Conservation (phyloP, 208 protist species). For the Acanthamoeba castellanii region DNA sequence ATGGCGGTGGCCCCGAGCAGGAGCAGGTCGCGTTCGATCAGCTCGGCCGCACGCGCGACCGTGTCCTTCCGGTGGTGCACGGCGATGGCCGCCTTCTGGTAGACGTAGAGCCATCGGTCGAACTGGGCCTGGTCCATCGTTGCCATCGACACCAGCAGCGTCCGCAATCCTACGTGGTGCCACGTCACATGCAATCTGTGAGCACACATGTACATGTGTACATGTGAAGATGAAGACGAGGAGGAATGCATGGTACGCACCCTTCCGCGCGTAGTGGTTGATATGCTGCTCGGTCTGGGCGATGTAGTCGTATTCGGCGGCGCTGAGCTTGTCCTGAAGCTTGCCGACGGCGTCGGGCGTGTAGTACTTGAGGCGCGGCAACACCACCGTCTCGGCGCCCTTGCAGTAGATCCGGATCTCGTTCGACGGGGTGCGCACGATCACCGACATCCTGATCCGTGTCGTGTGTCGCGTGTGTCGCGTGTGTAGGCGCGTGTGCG, state of each 20-base stretch:
- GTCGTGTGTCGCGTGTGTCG: not conserved
- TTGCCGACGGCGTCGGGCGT: not conserved
- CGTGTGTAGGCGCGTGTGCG: not conserved
- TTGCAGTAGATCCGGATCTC: conserved; percentile 82
- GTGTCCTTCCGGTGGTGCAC: conserved; percentile 50
- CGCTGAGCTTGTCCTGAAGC: not conserved
- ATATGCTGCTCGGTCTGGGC: conserved; percentile 50
- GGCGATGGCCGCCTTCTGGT: conserved; percentile 36
- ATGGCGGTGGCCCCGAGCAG: conserved; percentile 93
- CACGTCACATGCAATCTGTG: not conserved
- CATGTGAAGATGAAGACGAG: no score
- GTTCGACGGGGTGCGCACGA: conserved; percentile 76
- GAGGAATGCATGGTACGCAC: not conserved
- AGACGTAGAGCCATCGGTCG: not conserved
- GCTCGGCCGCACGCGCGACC: conserved; percentile 49
- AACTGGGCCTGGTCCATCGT: not conserved
- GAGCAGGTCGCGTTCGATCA: conserved; percentile 92
- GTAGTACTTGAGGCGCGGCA: conserved; percentile 80
- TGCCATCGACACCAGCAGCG: not conserved
- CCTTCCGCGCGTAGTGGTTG: conserved; percentile 80
- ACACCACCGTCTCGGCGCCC: conserved; percentile 70
- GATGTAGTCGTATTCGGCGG: not conserved
- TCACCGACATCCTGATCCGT: conserved; percentile 86
- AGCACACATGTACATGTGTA: not conserved
- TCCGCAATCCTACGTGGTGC: conserved; percentile 42